A percentile compares a stretch with the other conserved stretches of the same genome.
Conservation (phyloP, 163 green algal genomes). For the Volvox carteri region DNA sequence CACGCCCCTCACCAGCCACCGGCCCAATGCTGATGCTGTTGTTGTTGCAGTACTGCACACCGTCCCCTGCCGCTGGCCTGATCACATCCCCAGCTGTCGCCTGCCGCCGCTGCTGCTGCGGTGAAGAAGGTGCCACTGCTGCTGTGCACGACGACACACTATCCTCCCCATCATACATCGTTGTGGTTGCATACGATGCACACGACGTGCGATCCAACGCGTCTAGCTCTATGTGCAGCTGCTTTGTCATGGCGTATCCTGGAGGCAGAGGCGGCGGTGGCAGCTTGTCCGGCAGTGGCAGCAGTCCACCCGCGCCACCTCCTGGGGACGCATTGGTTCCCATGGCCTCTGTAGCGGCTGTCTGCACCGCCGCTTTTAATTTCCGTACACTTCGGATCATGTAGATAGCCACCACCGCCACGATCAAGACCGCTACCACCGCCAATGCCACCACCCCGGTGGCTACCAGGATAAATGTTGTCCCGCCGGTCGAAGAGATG, state of each 20-base stretch:
- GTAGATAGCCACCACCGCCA: constrained; percentile 12
- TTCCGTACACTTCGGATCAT: constrained; percentile 7
- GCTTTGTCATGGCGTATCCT: no score
- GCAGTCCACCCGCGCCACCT: no score
- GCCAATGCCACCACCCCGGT: neutral
- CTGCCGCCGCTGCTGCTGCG: neutral
- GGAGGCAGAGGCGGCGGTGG: neutral
- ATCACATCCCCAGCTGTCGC: neutral
- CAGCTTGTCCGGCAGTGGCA: neutral
- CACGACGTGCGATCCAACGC: no score
- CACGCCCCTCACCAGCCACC: neutral
- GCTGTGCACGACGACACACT: neutral
- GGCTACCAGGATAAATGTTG: neutral
- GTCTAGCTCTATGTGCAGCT: no score
- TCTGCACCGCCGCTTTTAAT: constrained; percentile 5
- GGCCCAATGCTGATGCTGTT: neutral
- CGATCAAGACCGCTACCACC: neutral
- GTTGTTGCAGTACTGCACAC: neutral
- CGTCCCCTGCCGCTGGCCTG: neutral
- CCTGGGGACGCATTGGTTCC: no score
- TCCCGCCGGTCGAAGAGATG: neutral
- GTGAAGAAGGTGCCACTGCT: neutral
- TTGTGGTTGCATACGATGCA: neutral
- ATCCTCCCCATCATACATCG: neutral
- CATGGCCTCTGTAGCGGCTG: neutral